Evolutionary conservation across 306 rosid genomes (phyloP), one percentile per base, ranked within the genome.

Genomic region (Cajanus cajan): DNA sequence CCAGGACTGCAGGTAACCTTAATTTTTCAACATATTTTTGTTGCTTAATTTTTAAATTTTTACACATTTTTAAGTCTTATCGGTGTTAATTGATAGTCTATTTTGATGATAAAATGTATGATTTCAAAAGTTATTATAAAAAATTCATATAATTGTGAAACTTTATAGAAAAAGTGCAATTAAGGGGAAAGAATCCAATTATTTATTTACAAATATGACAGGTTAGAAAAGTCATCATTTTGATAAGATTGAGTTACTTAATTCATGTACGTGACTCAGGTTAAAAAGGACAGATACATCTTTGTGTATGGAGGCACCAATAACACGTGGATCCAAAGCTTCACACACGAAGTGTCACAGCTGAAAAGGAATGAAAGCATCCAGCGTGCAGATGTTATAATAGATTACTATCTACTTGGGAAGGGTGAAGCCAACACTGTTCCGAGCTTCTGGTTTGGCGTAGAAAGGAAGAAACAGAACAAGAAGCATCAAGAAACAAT

Each of bases 401-500:
- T 82, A 43, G 82, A 78, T 0, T 28, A 78, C 2, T 68, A 78
- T 44, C 71, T 71, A 13, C 4, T 82, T 5, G 86, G 86, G 11
- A 72, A 78, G 44, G 66, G 68, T 0, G 63, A 64, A 5, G 36
- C 6, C 7, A 78, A 72, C 65, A 28, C 18, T 19, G 71, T 71
- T 44, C 71, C 63, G 0, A 65, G 71, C 57, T 82, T 82, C 76
- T 82, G 86, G 86, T 65, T 77, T 16, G 80, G 80, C 0, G 24
- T 82, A 25, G 82, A 82, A 34, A 78, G 82, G 64, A 82, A 82
- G 86, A 77, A 78, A 25, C 86, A 79, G 19, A 82, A 78, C 44
- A 82, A 77, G 82, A 78, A 52, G 57, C 86, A 78, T 40, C 71
- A 64, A 54, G 83, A 45, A 2, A 1, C 4, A 0, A 58, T 82